phyloP scores from a whole-genome alignment of 163 green algal genomes.

The Botryococcus braunii region DNA sequence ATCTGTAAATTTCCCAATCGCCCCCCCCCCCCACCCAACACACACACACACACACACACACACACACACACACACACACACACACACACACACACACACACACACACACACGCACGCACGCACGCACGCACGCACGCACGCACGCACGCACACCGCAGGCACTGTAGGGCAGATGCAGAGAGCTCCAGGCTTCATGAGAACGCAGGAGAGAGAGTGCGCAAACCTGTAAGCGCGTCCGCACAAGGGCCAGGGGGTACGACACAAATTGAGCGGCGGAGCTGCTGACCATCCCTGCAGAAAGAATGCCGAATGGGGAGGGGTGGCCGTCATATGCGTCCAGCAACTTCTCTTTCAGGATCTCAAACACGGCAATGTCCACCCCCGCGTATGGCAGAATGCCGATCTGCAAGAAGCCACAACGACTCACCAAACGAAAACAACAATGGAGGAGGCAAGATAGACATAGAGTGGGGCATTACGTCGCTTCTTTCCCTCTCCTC shows the following conservation, averaged over 20 bases:
- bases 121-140: not conserved
- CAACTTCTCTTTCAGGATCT: constrained; percentile 75
- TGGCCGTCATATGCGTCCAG: constrained; percentile 56
- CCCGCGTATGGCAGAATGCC: constrained; percentile 88
- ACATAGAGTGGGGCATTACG: not conserved
- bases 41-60: too few relatives aligned
- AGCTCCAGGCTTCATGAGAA: not conserved
- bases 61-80: too few relatives aligned
- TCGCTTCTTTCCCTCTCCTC: not conserved
- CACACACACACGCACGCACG: not conserved
- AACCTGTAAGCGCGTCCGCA: constrained; percentile 68
- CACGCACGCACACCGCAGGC: not conserved
- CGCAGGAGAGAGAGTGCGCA: not conserved
- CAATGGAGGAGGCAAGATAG: constrained; percentile 14
- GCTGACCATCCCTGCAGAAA: constrained; percentile 70
- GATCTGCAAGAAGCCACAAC: too few relatives aligned
- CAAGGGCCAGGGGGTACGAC: constrained; percentile 75
- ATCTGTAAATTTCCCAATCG: too few relatives aligned
- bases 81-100: too few relatives aligned
- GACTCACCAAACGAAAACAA: not conserved
- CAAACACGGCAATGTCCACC: constrained; percentile 81
- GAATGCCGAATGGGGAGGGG: constrained; percentile 49
- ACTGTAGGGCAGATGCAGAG: not conserved
- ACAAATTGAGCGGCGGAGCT: constrained; percentile 70
- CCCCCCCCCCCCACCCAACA: too few relatives aligned